A percentile compares a stretch with the other conserved stretches of the same genome.
Evolutionary conservation across 2,329 filamentous ascomycete species (phyloP).

Genomic region (Macrophomina tecta): DNA sequence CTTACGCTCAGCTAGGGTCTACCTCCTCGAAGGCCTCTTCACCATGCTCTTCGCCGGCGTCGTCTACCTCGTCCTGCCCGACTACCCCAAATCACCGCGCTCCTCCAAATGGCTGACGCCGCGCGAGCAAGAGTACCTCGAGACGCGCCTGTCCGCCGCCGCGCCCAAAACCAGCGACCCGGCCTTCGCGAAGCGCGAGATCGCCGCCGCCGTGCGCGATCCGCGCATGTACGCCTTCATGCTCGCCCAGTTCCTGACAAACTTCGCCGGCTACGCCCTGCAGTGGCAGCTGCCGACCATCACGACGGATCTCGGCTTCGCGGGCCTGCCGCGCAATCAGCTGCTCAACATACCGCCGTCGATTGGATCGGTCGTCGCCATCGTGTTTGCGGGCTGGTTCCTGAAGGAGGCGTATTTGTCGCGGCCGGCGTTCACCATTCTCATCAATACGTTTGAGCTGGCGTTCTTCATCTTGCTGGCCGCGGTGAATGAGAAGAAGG

Average conservation of each 20-base stretch:
- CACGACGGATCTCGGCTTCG: conserved; percentile 52
- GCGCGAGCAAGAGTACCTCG: conserved; percentile 50
- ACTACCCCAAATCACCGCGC: conserved; percentile 52
- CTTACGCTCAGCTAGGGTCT: conserved; percentile 42
- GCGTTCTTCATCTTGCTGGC: conserved; percentile 54
- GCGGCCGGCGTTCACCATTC: conserved; percentile 49
- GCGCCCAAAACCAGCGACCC: conserved; percentile 48
- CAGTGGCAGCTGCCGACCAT: conserved; percentile 53
- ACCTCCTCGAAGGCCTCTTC: conserved; percentile 52
- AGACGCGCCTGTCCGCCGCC: conserved; percentile 47
- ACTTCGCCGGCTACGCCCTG: conserved; percentile 51
- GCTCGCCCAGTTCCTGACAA: conserved; percentile 46
- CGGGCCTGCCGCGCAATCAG: conserved; percentile 51
- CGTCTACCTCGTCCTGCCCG: conserved; percentile 50
- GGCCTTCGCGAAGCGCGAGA: conserved; percentile 44
- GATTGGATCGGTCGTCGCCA: conserved; percentile 47
- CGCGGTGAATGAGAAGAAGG: conserved; percentile 44
- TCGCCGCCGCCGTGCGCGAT: conserved; percentile 44
- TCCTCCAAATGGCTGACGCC: conserved; percentile 46
- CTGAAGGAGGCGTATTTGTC: conserved; percentile 48
- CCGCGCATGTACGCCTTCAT: conserved; percentile 47
- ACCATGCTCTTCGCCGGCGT: conserved; percentile 50
- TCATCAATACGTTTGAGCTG: conserved; percentile 50
- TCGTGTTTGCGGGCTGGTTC: conserved; percentile 50
- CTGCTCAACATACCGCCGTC: conserved; percentile 55